A percentile compares a stretch with the other conserved stretches of the same genome.
Conservation (phyloP, 1,284 basidiomycete species). For the Sanghuangporus sanghuang region DNA sequence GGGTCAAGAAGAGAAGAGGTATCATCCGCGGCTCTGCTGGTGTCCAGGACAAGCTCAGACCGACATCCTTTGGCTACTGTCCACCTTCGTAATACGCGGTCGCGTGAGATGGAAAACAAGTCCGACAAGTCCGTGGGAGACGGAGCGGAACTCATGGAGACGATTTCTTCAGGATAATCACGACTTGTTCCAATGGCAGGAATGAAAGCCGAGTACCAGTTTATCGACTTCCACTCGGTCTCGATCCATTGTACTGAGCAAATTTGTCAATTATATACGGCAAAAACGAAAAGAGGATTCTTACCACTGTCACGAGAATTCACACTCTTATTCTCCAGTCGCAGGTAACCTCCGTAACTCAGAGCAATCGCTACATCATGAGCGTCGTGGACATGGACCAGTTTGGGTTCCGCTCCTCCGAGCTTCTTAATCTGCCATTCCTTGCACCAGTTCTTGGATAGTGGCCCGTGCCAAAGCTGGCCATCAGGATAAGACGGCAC, state of each 20-base stretch:
- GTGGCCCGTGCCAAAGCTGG: conserved; percentile 54
- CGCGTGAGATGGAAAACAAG: conserved; percentile 84
- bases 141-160: conserved; percentile 62
- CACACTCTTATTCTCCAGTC: conserved; percentile 58
- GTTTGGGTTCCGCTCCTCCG: conserved; percentile 37
- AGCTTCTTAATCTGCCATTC: conserved; percentile 62
- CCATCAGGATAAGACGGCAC: conserved; percentile 53
- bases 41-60: conserved; percentile 46
- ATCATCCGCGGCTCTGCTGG: conserved; percentile 31
- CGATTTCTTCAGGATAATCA: conserved; percentile 49
- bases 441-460: conserved; percentile 51
- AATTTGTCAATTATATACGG: not conserved
- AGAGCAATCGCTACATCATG: conserved; percentile 65
- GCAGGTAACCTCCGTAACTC: conserved; percentile 65
- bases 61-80: conserved; percentile 65
- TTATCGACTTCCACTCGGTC: conserved; percentile 55
- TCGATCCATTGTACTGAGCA: conserved; percentile 50
- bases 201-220: conserved; percentile 62
- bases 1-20: conserved; percentile 46
- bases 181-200: conserved; percentile 43
- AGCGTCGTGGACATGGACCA: conserved; percentile 69
- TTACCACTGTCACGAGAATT: conserved; percentile 19
- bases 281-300: not conserved
- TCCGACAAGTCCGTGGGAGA: conserved; percentile 69
- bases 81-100: conserved; percentile 83